Evolutionary conservation across 257 asterid species (phyloP).

Genomic region (Anisodus acutangulus): DNA sequence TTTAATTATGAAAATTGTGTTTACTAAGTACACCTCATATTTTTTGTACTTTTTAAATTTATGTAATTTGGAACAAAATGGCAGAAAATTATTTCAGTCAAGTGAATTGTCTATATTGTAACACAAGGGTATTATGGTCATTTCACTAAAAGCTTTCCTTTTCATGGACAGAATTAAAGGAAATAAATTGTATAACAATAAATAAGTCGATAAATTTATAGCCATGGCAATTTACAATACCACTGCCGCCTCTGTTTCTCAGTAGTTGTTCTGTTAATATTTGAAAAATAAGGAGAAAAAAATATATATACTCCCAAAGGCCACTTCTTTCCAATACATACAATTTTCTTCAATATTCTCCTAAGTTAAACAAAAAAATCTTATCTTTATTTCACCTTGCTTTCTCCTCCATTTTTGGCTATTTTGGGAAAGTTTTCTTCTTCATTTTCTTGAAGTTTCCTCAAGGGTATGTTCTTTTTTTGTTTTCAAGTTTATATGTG

Average conservation of each 20-base stretch:
- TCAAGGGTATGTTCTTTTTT: not conserved
- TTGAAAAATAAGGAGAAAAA: not conserved
- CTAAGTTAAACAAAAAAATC: not conserved
- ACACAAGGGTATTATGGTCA: not conserved
- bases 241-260: not conserved
- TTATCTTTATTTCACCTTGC: not conserved
- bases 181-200: not conserved
- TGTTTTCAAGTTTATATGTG: not conserved
- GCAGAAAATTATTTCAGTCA: not conserved
- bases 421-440: not conserved
- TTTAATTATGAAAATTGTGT: too few species aligned
- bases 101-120: not conserved
- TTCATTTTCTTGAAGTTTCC: not conserved
- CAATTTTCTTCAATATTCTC: not conserved
- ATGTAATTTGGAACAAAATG: too few species aligned
- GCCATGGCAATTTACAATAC: constrained; percentile 25
- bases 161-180: not conserved
- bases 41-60: too few species aligned
- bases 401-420: not conserved
- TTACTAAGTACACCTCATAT: too few species aligned
- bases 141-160: not conserved
- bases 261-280: not conserved
- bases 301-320: not conserved
- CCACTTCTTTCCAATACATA: not conserved
- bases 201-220: not conserved